Conservation (phyloP, 1,284 basidiomycete species). For the Mrakiaceae sp. region DNA sequence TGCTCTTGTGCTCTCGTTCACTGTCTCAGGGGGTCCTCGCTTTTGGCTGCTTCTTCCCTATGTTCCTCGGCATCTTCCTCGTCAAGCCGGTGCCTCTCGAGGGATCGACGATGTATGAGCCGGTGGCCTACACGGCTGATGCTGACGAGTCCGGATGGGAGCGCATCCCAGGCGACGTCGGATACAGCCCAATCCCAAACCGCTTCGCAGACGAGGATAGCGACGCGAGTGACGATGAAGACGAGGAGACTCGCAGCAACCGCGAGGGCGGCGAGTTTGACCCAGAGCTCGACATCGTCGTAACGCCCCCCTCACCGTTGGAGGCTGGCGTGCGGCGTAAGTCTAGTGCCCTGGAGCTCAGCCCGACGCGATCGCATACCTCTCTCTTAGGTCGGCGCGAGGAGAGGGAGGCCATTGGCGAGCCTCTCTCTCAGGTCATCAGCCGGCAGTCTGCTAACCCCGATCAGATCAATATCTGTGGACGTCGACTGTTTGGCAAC, state of each 20-base stretch:
- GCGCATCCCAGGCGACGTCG: constrained; percentile 15
- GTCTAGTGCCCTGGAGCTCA: background rate
- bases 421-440: background rate
- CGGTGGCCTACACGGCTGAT: constrained; percentile 11
- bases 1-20: background rate
- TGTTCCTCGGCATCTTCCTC: constrained; percentile 54
- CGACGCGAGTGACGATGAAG: constrained; percentile 18
- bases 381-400: too few species aligned
- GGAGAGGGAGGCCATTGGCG: too few species aligned
- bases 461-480: constrained; percentile 26
- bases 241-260: background rate
- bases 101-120: background rate
- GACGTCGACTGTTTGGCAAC: constrained; percentile 40
- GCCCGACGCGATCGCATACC: background rate
- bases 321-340: background rate
- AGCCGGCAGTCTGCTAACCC: background rate
- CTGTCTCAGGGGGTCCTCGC: constrained; percentile 43
- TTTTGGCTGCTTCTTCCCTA: constrained; percentile 55
- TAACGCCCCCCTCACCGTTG: background rate
- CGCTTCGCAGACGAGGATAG: constrained; percentile 16
- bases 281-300: background rate
- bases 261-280: background rate
- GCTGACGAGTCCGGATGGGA: constrained; percentile 10
- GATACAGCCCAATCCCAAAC: constrained; percentile 20
- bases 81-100: constrained; percentile 42